A percentile compares a stretch with the other conserved stretches of the same genome.
phyloP scores from a whole-genome alignment of 441 rosid genomes.

The Francoa sonchifolia region DNA sequence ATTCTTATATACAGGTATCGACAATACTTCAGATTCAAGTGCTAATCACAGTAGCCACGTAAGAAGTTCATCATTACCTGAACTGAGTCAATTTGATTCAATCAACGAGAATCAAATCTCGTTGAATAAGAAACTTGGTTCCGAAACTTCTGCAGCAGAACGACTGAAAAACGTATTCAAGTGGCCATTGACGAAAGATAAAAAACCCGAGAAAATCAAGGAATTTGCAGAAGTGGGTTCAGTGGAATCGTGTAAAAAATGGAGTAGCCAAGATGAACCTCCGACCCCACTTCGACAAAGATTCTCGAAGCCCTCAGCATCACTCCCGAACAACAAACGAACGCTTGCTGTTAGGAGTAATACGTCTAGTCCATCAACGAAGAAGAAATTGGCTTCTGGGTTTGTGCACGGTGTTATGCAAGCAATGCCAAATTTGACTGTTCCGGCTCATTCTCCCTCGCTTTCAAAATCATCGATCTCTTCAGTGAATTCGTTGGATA shows the following conservation, averaged over 20 bases:
- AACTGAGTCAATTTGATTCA: constrained; percentile 24
- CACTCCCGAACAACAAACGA: constrained; percentile 49
- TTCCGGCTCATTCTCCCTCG: constrained; percentile 58
- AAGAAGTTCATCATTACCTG: constrained; percentile 36
- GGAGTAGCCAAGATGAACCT: constrained; percentile 29
- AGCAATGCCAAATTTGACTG: constrained; percentile 29
- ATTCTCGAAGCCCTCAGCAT: constrained; percentile 39
- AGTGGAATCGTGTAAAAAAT: constrained; percentile 18
- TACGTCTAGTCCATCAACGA: constrained; percentile 69
- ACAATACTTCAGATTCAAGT: constrained; percentile 31
- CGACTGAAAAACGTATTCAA: constrained; percentile 47
- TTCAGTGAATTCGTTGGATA: constrained; percentile 45
- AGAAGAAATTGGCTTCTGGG: constrained; percentile 65
- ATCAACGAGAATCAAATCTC: constrained; percentile 31
- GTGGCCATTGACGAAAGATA: constrained; percentile 48
- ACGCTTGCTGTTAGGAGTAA: constrained; percentile 69
- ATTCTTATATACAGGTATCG: constrained; percentile 50
- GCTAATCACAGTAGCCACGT: constrained; percentile 28
- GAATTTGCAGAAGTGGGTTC: constrained; percentile 20
- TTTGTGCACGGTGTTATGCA: constrained; percentile 39
- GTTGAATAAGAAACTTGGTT: constrained; percentile 25
- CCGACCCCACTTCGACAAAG: constrained; percentile 69
- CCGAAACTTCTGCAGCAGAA: constrained; percentile 47
- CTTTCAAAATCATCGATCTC: constrained; percentile 61
- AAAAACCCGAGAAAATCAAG: constrained; percentile 26